These are phyloP conservation scores for Elymus sibiricus DNA, from an alignment of 176 grass and related monocot genomes.

Conservation along the genomic window DNA sequence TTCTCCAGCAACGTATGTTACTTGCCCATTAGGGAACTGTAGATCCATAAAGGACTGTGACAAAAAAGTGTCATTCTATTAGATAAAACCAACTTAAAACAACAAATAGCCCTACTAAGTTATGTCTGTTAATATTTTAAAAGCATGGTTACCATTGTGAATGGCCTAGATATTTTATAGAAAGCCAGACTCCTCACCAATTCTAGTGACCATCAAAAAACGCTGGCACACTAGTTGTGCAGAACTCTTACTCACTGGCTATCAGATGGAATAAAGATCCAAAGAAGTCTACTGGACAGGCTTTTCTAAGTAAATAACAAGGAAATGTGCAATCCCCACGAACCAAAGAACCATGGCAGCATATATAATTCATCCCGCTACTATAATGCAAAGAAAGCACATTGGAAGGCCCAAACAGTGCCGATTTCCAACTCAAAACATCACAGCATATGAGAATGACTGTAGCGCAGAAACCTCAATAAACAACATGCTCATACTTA, in stretches of 20 bases:
- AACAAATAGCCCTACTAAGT: neutral
- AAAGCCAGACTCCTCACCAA: neutral
- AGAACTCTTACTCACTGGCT: neutral
- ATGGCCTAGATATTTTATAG: neutral
- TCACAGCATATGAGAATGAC: constrained; percentile 3
- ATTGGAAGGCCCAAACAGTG: neutral
- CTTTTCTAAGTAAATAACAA: neutral
- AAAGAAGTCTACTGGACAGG: neutral
- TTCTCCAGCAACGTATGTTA: constrained; percentile 90
- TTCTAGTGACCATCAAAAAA: neutral
- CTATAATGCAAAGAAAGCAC: neutral
- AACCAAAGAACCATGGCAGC: neutral
- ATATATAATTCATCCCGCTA: neutral
- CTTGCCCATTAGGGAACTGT: constrained; percentile 95
- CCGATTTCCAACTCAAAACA: neutral
- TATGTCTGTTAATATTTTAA: neutral
- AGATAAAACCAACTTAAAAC: neutral
- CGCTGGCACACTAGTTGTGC: neutral
- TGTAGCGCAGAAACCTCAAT: neutral
- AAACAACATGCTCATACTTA: constrained; percentile 28
- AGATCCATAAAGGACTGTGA: constrained; percentile 92
- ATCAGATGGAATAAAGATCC: neutral
- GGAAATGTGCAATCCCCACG: neutral
- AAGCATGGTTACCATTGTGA: neutral
- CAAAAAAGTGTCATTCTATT: constrained; percentile 11